phyloP scores from a whole-genome alignment of 306 rosid genomes.

The Amphicarpaea edgeworthii region DNA sequence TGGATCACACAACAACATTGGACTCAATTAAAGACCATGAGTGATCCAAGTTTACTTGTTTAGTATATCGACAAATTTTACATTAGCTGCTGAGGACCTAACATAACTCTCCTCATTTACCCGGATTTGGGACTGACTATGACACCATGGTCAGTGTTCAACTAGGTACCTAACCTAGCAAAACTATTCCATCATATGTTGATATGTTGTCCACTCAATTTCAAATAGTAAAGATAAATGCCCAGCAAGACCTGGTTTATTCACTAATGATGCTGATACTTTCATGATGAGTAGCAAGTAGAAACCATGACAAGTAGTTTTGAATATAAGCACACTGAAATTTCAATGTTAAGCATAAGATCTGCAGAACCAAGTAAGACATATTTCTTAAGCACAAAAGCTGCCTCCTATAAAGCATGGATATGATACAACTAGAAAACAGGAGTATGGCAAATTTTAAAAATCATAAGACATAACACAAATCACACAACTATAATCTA shows the following conservation, averaged over 20 bases:
- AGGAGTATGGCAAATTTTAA: background rate
- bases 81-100: background rate
- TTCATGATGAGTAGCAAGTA: slow-evolving; percentile 16
- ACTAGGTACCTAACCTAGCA: slow-evolving; percentile 20
- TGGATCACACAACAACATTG: background rate
- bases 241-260: background rate
- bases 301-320: slow-evolving; percentile 24
- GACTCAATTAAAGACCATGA: background rate
- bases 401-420: background rate
- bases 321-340: slow-evolving; percentile 1
- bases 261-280: slow-evolving; percentile 20
- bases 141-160: background rate
- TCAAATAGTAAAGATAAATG: background rate
- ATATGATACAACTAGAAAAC: background rate
- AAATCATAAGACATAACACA: background rate
- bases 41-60: background rate
- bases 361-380: background rate
- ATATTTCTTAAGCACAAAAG: slow-evolving; percentile 1
- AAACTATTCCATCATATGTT: slow-evolving; percentile 9
- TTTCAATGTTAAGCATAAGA: background rate
- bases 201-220: background rate
- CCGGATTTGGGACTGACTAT: background rate
- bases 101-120: background rate
- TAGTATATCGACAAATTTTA: background rate
- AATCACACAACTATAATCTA: no score